These are phyloP conservation scores for Dothideomycetidae sp. DNA, from an alignment of 2,329 filamentous ascomycete species.

Conservation along the genomic window DNA sequence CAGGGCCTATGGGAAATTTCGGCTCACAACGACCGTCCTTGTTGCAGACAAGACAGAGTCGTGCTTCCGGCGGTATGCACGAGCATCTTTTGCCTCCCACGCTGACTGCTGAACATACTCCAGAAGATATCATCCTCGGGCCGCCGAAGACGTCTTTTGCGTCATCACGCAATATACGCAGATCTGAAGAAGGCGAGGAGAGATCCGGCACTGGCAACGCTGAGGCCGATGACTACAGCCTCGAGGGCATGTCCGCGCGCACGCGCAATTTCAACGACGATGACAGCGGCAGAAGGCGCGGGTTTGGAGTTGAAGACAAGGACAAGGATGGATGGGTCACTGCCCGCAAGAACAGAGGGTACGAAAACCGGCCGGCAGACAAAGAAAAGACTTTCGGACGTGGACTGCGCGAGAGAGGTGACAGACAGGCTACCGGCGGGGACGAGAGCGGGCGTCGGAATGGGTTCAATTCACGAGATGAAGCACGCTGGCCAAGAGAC, in stretches of 20 bases:
- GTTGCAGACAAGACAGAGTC: slow-evolving; percentile 16
- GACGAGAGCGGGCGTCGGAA: slow-evolving; percentile 46
- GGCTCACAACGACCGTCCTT: slow-evolving; percentile 21
- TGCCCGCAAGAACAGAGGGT: slow-evolving; percentile 50
- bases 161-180: slow-evolving; percentile 48
- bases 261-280: slow-evolving; percentile 20
- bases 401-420: slow-evolving; percentile 36
- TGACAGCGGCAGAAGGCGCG: slow-evolving; percentile 20
- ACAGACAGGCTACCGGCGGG: slow-evolving; percentile 27
- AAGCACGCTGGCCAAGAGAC: slow-evolving; percentile 42
- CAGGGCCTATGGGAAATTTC: slow-evolving; percentile 25
- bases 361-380: slow-evolving; percentile 45
- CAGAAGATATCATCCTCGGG: slow-evolving; percentile 73
- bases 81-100: slow-evolving; percentile 10
- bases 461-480: slow-evolving; percentile 53
- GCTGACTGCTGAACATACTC: slow-evolving; percentile 29
- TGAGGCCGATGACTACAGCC: slow-evolving; percentile 25
- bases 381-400: slow-evolving; percentile 38
- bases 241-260: slow-evolving; percentile 24
- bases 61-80: slow-evolving; percentile 7
- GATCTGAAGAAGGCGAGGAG: slow-evolving; percentile 17
- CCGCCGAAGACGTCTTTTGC: slow-evolving; percentile 73
- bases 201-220: slow-evolving; percentile 24
- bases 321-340: slow-evolving; percentile 59
- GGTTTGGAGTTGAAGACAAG: slow-evolving; percentile 13